Evolutionary conservation across 129 eudicot genomes (phyloP).

Genomic region (Tagetes erecta): DNA sequence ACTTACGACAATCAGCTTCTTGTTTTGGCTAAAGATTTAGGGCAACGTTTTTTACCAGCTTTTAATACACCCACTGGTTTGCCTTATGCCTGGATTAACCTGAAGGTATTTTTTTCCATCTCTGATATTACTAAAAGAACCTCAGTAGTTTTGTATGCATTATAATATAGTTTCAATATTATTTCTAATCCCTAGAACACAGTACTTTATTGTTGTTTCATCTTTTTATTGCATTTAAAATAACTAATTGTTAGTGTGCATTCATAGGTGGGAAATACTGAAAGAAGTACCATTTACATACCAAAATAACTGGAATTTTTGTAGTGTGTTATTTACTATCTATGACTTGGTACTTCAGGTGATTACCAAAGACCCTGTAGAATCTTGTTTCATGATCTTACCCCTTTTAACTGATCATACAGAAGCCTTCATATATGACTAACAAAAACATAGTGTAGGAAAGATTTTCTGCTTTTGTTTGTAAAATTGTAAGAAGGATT

Average conservation of each 20-base stretch:
- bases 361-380: not conserved
- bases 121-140: not conserved
- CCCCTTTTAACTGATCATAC: not conserved
- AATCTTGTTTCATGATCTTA: not conserved
- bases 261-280: not conserved
- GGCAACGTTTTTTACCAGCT: slow-evolving; percentile 86
- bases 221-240: not conserved
- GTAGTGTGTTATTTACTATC: not conserved
- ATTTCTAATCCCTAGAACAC: not conserved
- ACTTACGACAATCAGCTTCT: slow-evolving; percentile 76
- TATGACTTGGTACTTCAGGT: not conserved
- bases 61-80: slow-evolving; percentile 85
- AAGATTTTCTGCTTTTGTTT: slow-evolving; percentile 34
- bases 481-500: slow-evolving; percentile 47
- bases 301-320: slow-evolving; percentile 3
- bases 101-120: slow-evolving; percentile 61
- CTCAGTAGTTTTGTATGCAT: not conserved
- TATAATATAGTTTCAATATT: not conserved
- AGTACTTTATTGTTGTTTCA: not conserved
- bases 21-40: slow-evolving; percentile 82
- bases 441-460: not conserved
- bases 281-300: not conserved
- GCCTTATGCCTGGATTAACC: slow-evolving; percentile 97
- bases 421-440: not conserved
- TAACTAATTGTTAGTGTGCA: not conserved